Conservation (phyloP, 768 basidiomycete species). For the Leccinum uliginosum region DNA sequence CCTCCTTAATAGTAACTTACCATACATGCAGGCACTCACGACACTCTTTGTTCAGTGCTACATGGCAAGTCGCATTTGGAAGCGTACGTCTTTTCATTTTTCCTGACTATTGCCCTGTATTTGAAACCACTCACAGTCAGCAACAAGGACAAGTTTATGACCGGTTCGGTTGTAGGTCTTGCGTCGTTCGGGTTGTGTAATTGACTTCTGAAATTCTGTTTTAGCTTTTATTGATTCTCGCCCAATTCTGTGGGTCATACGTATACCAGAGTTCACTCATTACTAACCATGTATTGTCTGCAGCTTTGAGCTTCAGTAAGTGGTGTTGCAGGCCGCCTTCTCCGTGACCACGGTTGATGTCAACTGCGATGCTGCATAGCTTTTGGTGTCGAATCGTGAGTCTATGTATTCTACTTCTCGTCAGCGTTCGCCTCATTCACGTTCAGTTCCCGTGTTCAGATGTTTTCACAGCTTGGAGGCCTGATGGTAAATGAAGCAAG, state of each 20-base stretch:
- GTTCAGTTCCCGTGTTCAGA: constrained; percentile 34
- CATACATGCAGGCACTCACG: constrained; percentile 31
- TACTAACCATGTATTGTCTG: constrained; percentile 4
- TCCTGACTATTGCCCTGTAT: not conserved
- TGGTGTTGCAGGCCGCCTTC: not conserved
- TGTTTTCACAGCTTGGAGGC: constrained; percentile 39
- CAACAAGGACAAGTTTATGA: constrained; percentile 39
- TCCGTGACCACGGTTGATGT: constrained; percentile 1
- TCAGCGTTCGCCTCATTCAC: constrained; percentile 10
- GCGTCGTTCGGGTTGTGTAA: not conserved
- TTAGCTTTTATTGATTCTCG: constrained; percentile 30
- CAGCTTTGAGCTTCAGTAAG: constrained; percentile 34
- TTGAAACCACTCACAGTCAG: constrained; percentile 37
- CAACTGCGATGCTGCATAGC: constrained; percentile 20
- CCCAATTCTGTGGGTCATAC: constrained; percentile 34
- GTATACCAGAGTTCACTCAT: not conserved
- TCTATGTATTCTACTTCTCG: not conserved
- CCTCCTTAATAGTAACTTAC: not conserved
- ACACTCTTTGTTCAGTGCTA: constrained; percentile 54
- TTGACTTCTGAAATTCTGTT: not conserved
- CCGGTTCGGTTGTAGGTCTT: constrained; percentile 27
- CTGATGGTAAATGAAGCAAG: constrained; percentile 37
- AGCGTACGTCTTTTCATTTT: constrained; percentile 30
- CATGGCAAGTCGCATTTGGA: constrained; percentile 47
- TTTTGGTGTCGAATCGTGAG: constrained; percentile 35